These are phyloP conservation scores for Ramaria rubella DNA, from an alignment of 768 basidiomycete species.

Conservation along the genomic window DNA sequence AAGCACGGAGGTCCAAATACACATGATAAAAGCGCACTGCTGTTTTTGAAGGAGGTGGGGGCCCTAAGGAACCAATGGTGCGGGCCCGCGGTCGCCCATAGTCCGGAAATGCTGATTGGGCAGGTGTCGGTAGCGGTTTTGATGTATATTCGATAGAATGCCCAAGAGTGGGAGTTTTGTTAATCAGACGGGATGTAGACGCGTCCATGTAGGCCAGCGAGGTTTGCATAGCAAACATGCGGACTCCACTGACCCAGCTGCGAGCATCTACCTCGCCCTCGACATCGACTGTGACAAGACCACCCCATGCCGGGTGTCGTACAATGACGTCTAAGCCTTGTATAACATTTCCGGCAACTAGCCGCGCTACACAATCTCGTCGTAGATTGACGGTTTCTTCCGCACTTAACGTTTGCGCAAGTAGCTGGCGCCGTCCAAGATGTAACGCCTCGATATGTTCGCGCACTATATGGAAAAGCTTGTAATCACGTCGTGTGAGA, in stretches of 20 bases:
- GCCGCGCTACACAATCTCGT: conserved; percentile 77
- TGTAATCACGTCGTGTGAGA: conserved; percentile 83
- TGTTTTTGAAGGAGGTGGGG: conserved; percentile 27
- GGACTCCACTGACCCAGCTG: conserved; percentile 83
- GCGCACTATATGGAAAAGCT: conserved; percentile 76
- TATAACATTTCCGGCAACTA: conserved; percentile 85
- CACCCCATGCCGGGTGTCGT: conserved; percentile 89
- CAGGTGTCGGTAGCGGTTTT: conserved; percentile 49
- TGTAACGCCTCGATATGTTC: conserved; percentile 90
- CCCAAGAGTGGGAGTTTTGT: conserved; percentile 29
- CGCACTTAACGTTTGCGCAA: conserved; percentile 77
- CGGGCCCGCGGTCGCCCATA: conserved; percentile 31
- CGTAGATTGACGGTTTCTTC: conserved; percentile 82
- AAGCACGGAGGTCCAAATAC: conserved; percentile 84
- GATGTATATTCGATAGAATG: conserved; percentile 42
- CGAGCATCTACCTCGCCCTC: conserved; percentile 74
- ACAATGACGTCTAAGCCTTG: conserved; percentile 95
- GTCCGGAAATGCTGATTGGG: conserved; percentile 70
- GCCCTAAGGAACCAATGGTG: conserved; percentile 30
- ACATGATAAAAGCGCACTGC: conserved; percentile 80
- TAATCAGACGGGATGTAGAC: conserved; percentile 33
- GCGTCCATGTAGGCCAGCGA: conserved; percentile 72
- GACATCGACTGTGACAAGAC: conserved; percentile 82
- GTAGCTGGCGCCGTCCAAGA: conserved; percentile 82
- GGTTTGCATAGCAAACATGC: conserved; percentile 89